Percentiles rank a stretch among this genome's conserved stretches.
phyloP scores from a whole-genome alignment of 2,329 filamentous ascomycete species.

The Chalaropsis thielavioides region DNA sequence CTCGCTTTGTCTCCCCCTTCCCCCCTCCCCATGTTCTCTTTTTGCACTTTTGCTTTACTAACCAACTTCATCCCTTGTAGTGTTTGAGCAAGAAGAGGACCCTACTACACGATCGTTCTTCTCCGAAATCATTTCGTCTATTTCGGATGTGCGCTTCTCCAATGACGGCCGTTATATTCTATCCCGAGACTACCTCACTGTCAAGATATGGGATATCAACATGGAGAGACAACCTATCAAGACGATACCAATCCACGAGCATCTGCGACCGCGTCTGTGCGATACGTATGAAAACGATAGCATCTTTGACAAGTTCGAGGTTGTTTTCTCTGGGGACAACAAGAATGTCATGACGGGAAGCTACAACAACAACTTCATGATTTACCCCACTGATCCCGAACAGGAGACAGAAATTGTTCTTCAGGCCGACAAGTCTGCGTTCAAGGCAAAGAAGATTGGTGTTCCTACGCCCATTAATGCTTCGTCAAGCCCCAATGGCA shows the following conservation, averaged over 20 bases:
- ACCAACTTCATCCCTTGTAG: slow-evolving; percentile 32
- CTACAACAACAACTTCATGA: slow-evolving; percentile 99
- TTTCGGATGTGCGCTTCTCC: slow-evolving; percentile 96
- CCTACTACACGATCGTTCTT: slow-evolving; percentile 96
- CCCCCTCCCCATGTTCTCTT: neutral
- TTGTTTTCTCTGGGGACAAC: slow-evolving; percentile 93
- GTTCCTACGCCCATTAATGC: slow-evolving; percentile 93
- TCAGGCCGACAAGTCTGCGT: slow-evolving; percentile 95
- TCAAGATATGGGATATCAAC: slow-evolving; percentile 99
- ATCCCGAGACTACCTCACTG: slow-evolving; percentile 92
- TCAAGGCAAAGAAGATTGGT: slow-evolving; percentile 99
- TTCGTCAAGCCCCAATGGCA: slow-evolving; percentile 59
- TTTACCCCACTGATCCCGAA: slow-evolving; percentile 89
- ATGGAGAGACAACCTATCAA: slow-evolving; percentile 97
- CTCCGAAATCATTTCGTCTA: slow-evolving; percentile 98
- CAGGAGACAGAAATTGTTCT: slow-evolving; percentile 96
- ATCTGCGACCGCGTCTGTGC: slow-evolving; percentile 81
- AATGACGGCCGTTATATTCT: slow-evolving; percentile 93
- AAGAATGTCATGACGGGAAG: slow-evolving; percentile 99
- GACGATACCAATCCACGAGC: slow-evolving; percentile 97
- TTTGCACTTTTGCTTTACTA: neutral
- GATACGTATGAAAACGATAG: slow-evolving; percentile 99
- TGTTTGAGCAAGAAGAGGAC: slow-evolving; percentile 98
- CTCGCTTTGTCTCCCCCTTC: neutral
- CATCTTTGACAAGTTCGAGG: slow-evolving; percentile 99